Base-by-base conservation (phyloP, 139 green algal genomes). In the Nannochloris sp. region DNA sequence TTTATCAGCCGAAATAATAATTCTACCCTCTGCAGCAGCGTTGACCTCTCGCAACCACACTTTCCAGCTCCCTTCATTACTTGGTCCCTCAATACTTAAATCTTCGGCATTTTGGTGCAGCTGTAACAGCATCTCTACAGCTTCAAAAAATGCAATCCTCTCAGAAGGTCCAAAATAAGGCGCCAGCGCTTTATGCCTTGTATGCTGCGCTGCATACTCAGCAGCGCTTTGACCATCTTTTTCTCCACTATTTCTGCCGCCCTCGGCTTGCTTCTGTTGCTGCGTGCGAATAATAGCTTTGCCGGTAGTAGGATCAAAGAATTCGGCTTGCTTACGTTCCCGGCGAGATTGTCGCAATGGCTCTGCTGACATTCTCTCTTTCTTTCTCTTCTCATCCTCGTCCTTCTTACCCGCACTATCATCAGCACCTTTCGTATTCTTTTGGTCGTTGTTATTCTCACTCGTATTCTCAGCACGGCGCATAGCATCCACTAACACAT, bases 131-230 rank as follows among this genome's bases (percentile, higher is more conserved):
- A 33, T 8, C 9, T 64, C 59, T 2, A 31, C 44, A 3, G 60
- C 46, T 6, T 33, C 47, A 24, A 27, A 53, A 3, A 62, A 30
- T 4, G 60, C 59, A n/a, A 29, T n/a, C 2, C 27, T 27, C 32
- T 74, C 67, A 1, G 63, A 54, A 10, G 63, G 63, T 29, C 63
- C 63, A 23, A 62, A 53, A 8, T 64, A 38, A 29, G 46, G 29
- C 1, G 46, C 47, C 31, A 70, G 46, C 15, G 54, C 63, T 4
- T 42, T 30, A 14, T 27, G 30, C 7, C 37, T 19, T n/a, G n/a
- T n/a, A n/a, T n/a, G n/a, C n/a, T n/a, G n/a, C n/a, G n/a, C 30
- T 3, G 45, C 32, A 14, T 34, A 34, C 48, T 1, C 30, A n/a
- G 42, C 10, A 12, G 44, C 45, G 25, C 54, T 48, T 5, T n/a